Percentiles rank a stretch among this genome's conserved stretches.
Conservation (phyloP, 2,329 filamentous ascomycete genomes). For the Coniochaeta sp. region DNA sequence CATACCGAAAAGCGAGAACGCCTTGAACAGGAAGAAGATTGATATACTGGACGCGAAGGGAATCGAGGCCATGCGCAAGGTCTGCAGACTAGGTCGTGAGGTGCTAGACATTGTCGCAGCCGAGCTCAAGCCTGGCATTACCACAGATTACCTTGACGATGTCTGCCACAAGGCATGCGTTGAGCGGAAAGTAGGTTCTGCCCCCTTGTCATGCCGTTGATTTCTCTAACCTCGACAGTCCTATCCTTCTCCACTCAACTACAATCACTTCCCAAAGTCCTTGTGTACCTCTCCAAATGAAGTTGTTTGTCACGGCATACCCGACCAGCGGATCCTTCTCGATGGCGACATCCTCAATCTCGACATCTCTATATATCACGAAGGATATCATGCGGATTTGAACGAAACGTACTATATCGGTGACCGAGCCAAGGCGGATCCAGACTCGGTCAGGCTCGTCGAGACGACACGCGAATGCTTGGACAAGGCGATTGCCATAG, state of each 20-base stretch:
- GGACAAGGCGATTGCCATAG: conserved; percentile 78
- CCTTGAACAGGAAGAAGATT: conserved; percentile 63
- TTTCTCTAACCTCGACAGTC: conserved; percentile 10
- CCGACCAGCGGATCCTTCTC: conserved; percentile 76
- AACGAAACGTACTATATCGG: conserved; percentile 99
- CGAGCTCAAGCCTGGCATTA: conserved; percentile 78
- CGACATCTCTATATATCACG: conserved; percentile 89
- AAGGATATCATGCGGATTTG: conserved; percentile 89
- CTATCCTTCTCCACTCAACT: conserved; percentile 21
- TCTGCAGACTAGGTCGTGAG: conserved; percentile 82
- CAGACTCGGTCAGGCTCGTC: conserved; percentile 82
- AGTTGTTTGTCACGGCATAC: conserved; percentile 97
- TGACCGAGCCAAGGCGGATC: conserved; percentile 73
- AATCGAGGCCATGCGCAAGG: conserved; percentile 86
- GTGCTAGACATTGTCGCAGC: conserved; percentile 87
- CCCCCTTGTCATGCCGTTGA: neutral
- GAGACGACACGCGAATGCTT: conserved; percentile 86
- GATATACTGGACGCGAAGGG: conserved; percentile 73
- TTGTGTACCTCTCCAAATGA: conserved; percentile 96
- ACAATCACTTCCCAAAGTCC: conserved; percentile 75
- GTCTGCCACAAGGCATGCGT: conserved; percentile 92
- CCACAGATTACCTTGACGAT: conserved; percentile 91
- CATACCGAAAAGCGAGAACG: conserved; percentile 55
- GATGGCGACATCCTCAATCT: conserved; percentile 98
- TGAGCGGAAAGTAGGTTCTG: conserved; percentile 70